Base-by-base conservation (phyloP, 2,329 filamentous ascomycete genomes). In the Orbilia blumenaviensis region DNA sequence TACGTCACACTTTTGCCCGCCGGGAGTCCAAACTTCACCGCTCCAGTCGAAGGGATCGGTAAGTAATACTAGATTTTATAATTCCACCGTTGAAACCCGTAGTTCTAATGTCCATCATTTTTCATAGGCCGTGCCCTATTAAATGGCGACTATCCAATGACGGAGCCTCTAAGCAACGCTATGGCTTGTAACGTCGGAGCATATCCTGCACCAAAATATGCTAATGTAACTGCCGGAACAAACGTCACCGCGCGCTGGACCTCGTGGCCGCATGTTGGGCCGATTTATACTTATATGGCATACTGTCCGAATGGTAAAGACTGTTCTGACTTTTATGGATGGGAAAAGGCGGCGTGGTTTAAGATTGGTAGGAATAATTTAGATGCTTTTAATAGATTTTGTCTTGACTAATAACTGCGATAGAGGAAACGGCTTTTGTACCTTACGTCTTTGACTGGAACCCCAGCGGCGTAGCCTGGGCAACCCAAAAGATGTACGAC, bases 401-500 rank as follows among this genome's bases (percentile, higher is more conserved):
- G 25, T 64, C 32, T 42, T 29, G 2, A 29, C 41, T 18, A 34
- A 41, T 25, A 38, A 14, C 14, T 6, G 27, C 12, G 44, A 23
- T 48, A 71, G 66, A 71, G 44, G 66, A 71, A 44, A 56, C 66
- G 14, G 44, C 44, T 2, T 63, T 63, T 16, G 25, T 71, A 3
- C 58, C 66, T 25, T 34, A 42, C 18, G 54, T 69, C 23, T 34
- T 44, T 3, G 58, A 71, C 10, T 78, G 64, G 46, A 71, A 72
- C 21, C 69, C 77, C 18, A 66, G 61, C 3, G 77, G 74, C 1
- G 61, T 61, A 27, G 34, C 61, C 2, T 78, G 77, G 77, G 77
- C 77, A 3, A 78, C 77, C 1, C 77, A 78, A 42, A 78, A 78
- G 23, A 56, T 78, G 56, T 78, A 78, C 27, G 75, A 78, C 16